These are phyloP conservation scores for Aquilaria agallochum DNA, from an alignment of 441 rosid species.

Conservation along the genomic window DNA sequence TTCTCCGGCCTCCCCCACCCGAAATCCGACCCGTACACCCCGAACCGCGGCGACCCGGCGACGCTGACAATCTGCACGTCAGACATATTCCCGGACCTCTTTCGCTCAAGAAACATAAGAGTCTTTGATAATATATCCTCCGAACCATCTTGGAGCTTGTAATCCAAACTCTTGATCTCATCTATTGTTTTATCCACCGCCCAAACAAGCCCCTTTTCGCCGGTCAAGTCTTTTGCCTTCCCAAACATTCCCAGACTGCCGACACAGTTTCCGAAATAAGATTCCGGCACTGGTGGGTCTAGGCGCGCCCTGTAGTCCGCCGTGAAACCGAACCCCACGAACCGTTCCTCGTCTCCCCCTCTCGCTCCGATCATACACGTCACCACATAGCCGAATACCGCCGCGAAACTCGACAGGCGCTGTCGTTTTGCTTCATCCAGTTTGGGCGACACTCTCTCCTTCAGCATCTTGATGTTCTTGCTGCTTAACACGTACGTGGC, in stretches of 20 bases:
- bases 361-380: slow-evolving; percentile 31
- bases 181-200: slow-evolving; percentile 23
- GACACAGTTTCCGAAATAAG: slow-evolving; percentile 38
- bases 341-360: slow-evolving; percentile 14
- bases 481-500: slow-evolving; percentile 14
- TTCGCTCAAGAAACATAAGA: too few species aligned
- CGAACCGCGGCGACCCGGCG: slow-evolving; percentile 41
- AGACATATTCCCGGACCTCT: not conserved
- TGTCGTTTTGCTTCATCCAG: not conserved
- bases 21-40: slow-evolving; percentile 38
- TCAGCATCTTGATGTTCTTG: slow-evolving; percentile 20
- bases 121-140: not conserved
- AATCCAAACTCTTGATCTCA: slow-evolving; percentile 10
- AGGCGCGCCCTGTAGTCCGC: slow-evolving; percentile 33
- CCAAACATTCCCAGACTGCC: not conserved
- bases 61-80: slow-evolving; percentile 13
- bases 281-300: slow-evolving; percentile 22
- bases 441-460: not conserved
- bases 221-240: slow-evolving; percentile 18
- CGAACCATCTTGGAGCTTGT: slow-evolving; percentile 5
- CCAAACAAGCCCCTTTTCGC: slow-evolving; percentile 15
- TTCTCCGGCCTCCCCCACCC: slow-evolving; percentile 54
- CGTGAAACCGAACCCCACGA: slow-evolving; percentile 4
- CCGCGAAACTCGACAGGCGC: slow-evolving; percentile 33
- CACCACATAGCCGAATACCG: slow-evolving; percentile 22